Base-by-base conservation (phyloP, 176 grass and related monocot genomes). In the Oryza officinalis region DNA sequence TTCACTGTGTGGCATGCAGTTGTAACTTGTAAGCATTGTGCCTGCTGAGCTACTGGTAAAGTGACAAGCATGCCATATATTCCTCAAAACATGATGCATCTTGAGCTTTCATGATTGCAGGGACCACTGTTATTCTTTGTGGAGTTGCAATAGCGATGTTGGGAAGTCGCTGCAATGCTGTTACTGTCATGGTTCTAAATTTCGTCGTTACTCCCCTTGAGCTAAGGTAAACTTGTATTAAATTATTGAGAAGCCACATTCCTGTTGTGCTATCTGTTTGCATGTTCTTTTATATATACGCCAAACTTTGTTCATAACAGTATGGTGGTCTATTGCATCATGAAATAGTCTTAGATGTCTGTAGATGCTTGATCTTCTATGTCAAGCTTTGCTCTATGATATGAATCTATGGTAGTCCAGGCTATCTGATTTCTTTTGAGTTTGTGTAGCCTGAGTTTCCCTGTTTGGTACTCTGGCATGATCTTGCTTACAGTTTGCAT, bases 111-210 rank as follows among this genome's bases (percentile, higher is more conserved):
- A 18, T 88, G 31, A 74, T 74, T 75, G 23, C 35, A 99, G 96
- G 96, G 50, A 96, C 93, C 17, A 99, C 96, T 12, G 91, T 96
- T 67, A 70, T 99, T 80, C 93, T 99, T 75, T 93, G 96, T 41
- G 96, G 91, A 40, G n/a, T 92, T 47, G 91, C 91, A 61, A 80
- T 99, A 54, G 93, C 93, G 50, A 73, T 91, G 66, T 67, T 96
- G 50, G 85, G 96, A 78, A 64, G 81, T 60, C 87, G 66, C 11
- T 99, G 96, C 89, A 92, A 99, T 86, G 85, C 87, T 67, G 89
- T 89, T 27, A 95, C 84, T 38, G 74, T 95, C 61, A 92, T 96
- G 87, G 89, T 98, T 85, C 82, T 92, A 6, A 98, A 98, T 69
- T 89, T 98, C 27, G 85, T 83, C 1, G 96, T 89, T 17, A 98